A percentile compares a stretch with the other conserved stretches of the same genome.
These are phyloP conservation scores for Lachnellula cervina DNA, from an alignment of 2,329 filamentous ascomycete species.

Conservation along the genomic window DNA sequence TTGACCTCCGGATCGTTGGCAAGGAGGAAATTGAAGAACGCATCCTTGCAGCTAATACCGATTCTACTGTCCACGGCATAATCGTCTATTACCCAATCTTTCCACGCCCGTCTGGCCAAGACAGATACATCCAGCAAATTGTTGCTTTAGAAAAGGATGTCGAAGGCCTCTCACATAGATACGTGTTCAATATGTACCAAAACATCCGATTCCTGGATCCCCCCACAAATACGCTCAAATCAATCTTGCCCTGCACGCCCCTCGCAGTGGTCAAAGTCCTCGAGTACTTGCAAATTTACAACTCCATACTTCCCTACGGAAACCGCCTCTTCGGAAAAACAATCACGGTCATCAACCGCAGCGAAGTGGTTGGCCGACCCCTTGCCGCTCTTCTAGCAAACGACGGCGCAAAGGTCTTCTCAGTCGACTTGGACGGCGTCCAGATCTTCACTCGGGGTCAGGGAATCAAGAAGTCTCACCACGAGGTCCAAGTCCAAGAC, in stretches of 20 bases:
- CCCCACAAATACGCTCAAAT: slow-evolving; percentile 74
- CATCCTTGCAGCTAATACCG: slow-evolving; percentile 78
- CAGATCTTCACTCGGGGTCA: slow-evolving; percentile 88
- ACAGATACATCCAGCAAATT: slow-evolving; percentile 93
- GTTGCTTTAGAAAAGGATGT: slow-evolving; percentile 89
- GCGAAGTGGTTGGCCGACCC: slow-evolving; percentile 90
- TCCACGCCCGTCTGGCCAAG: slow-evolving; percentile 70
- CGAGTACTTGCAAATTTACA: slow-evolving; percentile 94
- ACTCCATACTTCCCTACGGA: slow-evolving; percentile 85
- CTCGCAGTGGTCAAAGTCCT: slow-evolving; percentile 95
- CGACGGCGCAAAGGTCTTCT: slow-evolving; percentile 93
- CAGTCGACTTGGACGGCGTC: slow-evolving; percentile 85
- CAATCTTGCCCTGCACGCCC: slow-evolving; percentile 90
- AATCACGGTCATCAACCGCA: slow-evolving; percentile 93
- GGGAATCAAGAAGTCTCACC: slow-evolving; percentile 77
- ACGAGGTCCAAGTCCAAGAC: slow-evolving; percentile 75
- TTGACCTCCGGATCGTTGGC: slow-evolving; percentile 76
- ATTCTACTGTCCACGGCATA: slow-evolving; percentile 73
- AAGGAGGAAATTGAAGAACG: slow-evolving; percentile 88
- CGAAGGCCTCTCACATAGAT: slow-evolving; percentile 86
- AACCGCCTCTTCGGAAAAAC: slow-evolving; percentile 91
- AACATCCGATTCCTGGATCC: slow-evolving; percentile 92
- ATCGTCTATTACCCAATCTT: slow-evolving; percentile 99
- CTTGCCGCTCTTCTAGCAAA: slow-evolving; percentile 91
- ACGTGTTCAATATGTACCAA: slow-evolving; percentile 99